These are phyloP conservation scores for Ophiostoma sp. DNA, from an alignment of 2,329 filamentous ascomycete genomes.

Conservation along the genomic window DNA sequence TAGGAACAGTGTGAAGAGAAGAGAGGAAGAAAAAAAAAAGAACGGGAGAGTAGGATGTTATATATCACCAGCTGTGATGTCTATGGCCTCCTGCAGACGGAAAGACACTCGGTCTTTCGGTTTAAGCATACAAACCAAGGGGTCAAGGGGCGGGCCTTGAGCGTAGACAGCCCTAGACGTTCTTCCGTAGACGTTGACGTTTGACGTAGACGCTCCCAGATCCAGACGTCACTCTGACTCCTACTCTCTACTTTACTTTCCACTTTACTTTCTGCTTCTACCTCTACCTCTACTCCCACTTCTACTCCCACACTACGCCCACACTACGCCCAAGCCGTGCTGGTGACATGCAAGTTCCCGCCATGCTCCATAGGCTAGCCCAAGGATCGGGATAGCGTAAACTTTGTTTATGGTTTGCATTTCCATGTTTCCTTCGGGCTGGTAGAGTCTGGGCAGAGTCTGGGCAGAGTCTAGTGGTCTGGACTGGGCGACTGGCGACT, in stretches of 20 bases:
- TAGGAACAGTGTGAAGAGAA: not conserved
- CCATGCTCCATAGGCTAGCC: not conserved
- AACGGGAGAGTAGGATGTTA: not conserved
- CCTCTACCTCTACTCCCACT: no score
- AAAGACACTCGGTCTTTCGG: no score
- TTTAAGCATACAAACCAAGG: no score
- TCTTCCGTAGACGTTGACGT: no score
- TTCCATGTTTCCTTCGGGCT: not conserved
- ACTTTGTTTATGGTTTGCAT: not conserved
- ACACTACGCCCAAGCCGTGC: not conserved
- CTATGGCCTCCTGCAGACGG: no score
- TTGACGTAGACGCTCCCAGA: not conserved
- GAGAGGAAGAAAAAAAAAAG: not conserved
- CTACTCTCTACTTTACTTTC: no score
- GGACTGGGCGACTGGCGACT: not conserved
- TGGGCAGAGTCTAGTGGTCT: not conserved
- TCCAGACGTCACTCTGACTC: not conserved
- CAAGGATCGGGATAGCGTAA: not conserved
- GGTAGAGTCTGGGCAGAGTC: not conserved
- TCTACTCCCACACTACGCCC: not conserved
- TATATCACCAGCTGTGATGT: not conserved
- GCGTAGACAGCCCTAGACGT: no score
- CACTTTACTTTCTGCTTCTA: no score
- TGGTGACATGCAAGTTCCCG: not conserved
- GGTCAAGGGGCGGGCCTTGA: no score